A percentile compares a stretch with the other conserved stretches of the same genome.
Conservation (phyloP, 2,329 filamentous ascomycete species). For the Penicillium sp. region DNA sequence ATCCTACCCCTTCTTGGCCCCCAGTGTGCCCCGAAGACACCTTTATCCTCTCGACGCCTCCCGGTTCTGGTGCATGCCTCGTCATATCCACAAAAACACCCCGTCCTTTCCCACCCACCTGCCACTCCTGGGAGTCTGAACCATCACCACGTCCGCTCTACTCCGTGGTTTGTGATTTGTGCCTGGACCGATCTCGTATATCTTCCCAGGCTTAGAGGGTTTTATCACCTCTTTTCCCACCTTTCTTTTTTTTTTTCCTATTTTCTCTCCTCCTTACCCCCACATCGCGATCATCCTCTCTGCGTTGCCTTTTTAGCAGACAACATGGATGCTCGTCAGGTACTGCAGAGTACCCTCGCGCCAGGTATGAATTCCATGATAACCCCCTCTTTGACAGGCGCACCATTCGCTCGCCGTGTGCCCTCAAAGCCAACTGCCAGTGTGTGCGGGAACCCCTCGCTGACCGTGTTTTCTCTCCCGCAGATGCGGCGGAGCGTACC, state of each 20-base stretch:
- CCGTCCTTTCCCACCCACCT: slow-evolving; percentile 33
- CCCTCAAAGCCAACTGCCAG: background rate
- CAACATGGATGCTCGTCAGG: slow-evolving; percentile 96
- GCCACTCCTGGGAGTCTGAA: slow-evolving; percentile 26
- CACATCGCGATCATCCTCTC: slow-evolving; percentile 20
- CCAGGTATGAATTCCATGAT: slow-evolving; percentile 67
- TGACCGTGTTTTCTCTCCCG: slow-evolving; percentile 37
- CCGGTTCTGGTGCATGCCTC: slow-evolving; percentile 41
- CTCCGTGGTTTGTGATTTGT: slow-evolving; percentile 27
- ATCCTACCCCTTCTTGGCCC: slow-evolving; percentile 12
- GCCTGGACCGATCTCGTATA: slow-evolving; percentile 17
- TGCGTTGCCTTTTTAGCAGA: slow-evolving; percentile 28
- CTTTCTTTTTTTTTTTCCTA: slow-evolving; percentile 26
- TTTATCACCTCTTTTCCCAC: slow-evolving; percentile 21
- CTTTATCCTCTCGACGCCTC: slow-evolving; percentile 36
- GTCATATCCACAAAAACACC: slow-evolving; percentile 48
- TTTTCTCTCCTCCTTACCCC: slow-evolving; percentile 18
- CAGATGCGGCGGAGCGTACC: slow-evolving; percentile 88
- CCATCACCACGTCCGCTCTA: slow-evolving; percentile 29
- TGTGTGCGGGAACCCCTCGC: slow-evolving; percentile 24
- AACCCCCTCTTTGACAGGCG: background rate
- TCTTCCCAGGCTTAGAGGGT: slow-evolving; percentile 17
- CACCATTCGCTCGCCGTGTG: background rate
- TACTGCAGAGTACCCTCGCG: slow-evolving; percentile 95
- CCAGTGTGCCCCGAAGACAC: slow-evolving; percentile 31